Percentiles rank a stretch among this genome's conserved stretches.
These are phyloP conservation scores for Leccinum griseonigrum DNA, from an alignment of 1,284 basidiomycete genomes.

Conservation along the genomic window DNA sequence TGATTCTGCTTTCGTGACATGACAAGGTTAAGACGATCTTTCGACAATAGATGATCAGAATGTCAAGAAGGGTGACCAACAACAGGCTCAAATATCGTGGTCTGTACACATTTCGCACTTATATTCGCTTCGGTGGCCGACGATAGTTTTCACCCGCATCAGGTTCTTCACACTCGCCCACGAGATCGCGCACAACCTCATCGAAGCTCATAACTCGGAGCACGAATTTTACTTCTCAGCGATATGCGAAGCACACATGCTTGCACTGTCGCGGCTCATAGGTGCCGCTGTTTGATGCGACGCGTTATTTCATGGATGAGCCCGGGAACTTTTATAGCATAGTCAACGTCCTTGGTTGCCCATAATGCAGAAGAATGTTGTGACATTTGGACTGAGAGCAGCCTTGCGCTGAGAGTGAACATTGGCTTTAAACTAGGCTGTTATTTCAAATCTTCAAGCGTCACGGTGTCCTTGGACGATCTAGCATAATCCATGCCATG, in stretches of 20 bases:
- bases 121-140: not conserved
- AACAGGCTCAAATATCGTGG: slow-evolving; percentile 82
- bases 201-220: slow-evolving; percentile 75
- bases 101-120: slow-evolving; percentile 29
- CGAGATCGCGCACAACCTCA: slow-evolving; percentile 86
- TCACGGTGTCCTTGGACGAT: not conserved
- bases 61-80: slow-evolving; percentile 54
- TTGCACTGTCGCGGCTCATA: slow-evolving; percentile 32
- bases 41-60: slow-evolving; percentile 66
- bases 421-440: not conserved
- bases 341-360: not conserved
- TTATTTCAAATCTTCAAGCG: not conserved
- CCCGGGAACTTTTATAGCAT: not conserved
- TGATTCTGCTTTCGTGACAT: not conserved
- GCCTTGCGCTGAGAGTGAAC: not conserved
- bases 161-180: slow-evolving; percentile 93
- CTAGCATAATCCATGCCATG: not conserved
- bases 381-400: not conserved
- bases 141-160: not conserved
- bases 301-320: not conserved
- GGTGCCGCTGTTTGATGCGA: not conserved
- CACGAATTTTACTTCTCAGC: slow-evolving; percentile 95
- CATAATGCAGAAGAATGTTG: not conserved
- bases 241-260: slow-evolving; percentile 70
- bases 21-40: not conserved